Evolutionary conservation across 176 grass and related monocot genomes (phyloP).

Genomic region (Leersia perrieri): DNA sequence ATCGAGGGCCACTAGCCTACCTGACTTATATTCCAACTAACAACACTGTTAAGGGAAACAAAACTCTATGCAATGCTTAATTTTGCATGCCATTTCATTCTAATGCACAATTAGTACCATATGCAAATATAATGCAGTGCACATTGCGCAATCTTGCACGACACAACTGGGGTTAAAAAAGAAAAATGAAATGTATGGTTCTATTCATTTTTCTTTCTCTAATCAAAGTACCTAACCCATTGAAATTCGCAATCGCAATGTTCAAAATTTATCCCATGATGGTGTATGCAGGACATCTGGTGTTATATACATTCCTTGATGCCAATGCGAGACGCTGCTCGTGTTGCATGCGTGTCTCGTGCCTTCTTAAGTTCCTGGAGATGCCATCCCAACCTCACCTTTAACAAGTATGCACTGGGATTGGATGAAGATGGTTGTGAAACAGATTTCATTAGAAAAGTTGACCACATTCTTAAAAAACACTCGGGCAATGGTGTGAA

Average conservation of each 20-base stretch:
- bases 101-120: neutral
- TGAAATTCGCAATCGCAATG: neutral
- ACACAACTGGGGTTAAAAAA: neutral
- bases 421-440: too few relatives aligned
- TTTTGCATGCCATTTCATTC: neutral
- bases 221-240: neutral
- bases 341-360: neutral
- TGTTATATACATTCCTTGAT: neutral
- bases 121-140: neutral
- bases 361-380: neutral
- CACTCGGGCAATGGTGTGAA: too few relatives aligned
- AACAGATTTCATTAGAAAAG: too few relatives aligned
- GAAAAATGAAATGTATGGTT: neutral
- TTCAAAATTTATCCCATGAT: neutral
- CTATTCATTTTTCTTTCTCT: neutral
- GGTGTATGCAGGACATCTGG: neutral
- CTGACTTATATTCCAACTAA: neutral
- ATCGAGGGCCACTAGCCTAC: neutral
- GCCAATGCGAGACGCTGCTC: neutral
- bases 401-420: neutral
- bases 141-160: too few relatives aligned
- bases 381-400: neutral
- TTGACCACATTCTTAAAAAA: too few relatives aligned
- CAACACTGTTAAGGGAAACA: neutral
- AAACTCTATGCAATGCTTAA: neutral